Conservation (phyloP, 768 basidiomycete species). For the Naganishia antarctica region DNA sequence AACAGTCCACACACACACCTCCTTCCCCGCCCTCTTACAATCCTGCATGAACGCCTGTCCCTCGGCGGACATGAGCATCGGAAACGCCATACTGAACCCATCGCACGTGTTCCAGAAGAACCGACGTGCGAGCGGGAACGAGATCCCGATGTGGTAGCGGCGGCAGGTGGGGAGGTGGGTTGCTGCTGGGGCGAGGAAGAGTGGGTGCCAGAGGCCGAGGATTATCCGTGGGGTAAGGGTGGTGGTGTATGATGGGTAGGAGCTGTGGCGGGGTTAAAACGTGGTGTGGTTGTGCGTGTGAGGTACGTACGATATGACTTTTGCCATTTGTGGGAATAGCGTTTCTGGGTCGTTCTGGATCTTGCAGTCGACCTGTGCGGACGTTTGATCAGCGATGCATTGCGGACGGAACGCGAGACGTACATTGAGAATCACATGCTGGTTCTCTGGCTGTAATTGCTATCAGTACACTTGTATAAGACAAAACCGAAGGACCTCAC, state of each 20-base stretch:
- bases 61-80: conserved; percentile 40
- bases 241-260: conserved; percentile 35
- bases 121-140: conserved; percentile 38
- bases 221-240: conserved; percentile 45
- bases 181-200: conserved; percentile 46
- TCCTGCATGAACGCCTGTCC: conserved; percentile 47
- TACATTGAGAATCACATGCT: conserved; percentile 48
- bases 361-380: conserved; percentile 49
- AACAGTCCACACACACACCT: conserved; percentile 49
- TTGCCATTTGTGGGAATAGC: conserved; percentile 46
- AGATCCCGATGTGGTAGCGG: conserved; percentile 49
- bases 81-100: conserved; percentile 47
- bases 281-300: neutral
- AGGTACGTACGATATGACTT: conserved; percentile 37
- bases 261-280: conserved; percentile 11
- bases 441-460: conserved; percentile 42
- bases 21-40: conserved; percentile 44
- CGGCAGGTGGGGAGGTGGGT: conserved; percentile 41
- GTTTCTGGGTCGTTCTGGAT: conserved; percentile 44
- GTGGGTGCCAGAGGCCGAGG: conserved; percentile 50
- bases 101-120: conserved; percentile 48
- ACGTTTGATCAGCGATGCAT: neutral
- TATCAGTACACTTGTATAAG: too few relatives aligned
- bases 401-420: neutral
- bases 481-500: conserved; percentile 31